These are phyloP conservation scores for Saccharomyces jurei DNA, from an alignment of 805 yeast species.

Conservation along the genomic window DNA sequence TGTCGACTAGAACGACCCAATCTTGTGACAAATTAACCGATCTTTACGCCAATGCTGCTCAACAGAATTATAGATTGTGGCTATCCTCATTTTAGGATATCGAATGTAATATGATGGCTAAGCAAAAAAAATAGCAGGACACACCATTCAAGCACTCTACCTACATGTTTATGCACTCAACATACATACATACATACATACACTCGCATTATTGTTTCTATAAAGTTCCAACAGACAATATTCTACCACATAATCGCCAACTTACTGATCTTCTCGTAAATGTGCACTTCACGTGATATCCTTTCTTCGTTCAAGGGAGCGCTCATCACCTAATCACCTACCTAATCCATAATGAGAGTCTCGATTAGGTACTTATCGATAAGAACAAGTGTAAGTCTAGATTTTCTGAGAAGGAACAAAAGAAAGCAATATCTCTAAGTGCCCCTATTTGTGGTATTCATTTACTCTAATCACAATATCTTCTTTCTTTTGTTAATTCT, in stretches of 20 bases:
- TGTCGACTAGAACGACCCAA: background rate
- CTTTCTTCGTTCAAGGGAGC: background rate
- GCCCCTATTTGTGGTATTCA: background rate
- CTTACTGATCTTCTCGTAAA: background rate
- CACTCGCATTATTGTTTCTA: background rate
- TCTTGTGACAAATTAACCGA: conserved; percentile 10
- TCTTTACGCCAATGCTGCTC: conserved; percentile 21
- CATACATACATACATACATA: background rate
- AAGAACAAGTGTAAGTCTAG: background rate
- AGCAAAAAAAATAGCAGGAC: background rate
- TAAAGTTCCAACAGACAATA: background rate
- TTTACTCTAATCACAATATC: background rate
- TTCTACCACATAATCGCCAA: background rate
- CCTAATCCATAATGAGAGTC: background rate
- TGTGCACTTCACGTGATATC: background rate
- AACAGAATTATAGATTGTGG: conserved; percentile 27
- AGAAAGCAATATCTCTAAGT: background rate
- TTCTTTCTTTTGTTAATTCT: background rate
- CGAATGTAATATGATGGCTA: background rate
- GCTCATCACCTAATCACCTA: background rate
- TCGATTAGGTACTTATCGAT: background rate
- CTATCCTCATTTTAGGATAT: conserved; percentile 8
- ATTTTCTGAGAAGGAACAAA: background rate
- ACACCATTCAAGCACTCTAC: background rate
- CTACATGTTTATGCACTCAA: background rate